Evolutionary conservation across 306 rosid species (phyloP).

Genomic region (Citrullus mucosospermus): DNA sequence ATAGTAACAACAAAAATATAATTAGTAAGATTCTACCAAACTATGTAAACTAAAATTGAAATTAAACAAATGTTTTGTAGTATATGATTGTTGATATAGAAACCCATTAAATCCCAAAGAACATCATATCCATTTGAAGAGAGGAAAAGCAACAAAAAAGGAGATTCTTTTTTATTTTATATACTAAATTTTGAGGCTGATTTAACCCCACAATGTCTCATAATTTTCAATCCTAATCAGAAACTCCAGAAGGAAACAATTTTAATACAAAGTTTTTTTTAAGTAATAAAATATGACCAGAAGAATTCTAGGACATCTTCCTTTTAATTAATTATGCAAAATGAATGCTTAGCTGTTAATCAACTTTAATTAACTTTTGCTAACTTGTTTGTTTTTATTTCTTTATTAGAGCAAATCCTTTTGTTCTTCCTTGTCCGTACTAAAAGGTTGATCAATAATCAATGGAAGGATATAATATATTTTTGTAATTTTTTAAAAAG

Average conservation of each 20-base stretch:
- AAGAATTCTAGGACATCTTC: conserved; percentile 18
- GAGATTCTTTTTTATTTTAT: background rate
- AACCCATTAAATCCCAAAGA: background rate
- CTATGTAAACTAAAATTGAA: background rate
- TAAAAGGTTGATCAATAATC: background rate
- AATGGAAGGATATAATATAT: background rate
- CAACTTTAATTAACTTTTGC: conserved; percentile 13
- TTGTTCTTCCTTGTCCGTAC: background rate
- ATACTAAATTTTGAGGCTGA: background rate
- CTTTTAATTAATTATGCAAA: conserved; percentile 12
- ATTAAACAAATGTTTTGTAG: background rate
- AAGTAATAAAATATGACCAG: background rate
- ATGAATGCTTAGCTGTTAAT: conserved; percentile 38
- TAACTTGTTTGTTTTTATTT: background rate
- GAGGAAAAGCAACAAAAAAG: background rate
- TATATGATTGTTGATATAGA: too few species aligned
- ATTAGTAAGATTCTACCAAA: background rate
- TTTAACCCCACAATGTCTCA: conserved; percentile 13
- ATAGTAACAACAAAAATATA: background rate
- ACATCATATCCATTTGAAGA: background rate
- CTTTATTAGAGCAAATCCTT: background rate
- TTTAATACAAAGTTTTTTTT: background rate
- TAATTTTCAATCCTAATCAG: conserved; percentile 38
- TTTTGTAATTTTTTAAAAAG: background rate
- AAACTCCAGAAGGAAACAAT: conserved; percentile 28